Conservation (phyloP, 352 stramenopile species). For the Elongisporangium senticosum region DNA sequence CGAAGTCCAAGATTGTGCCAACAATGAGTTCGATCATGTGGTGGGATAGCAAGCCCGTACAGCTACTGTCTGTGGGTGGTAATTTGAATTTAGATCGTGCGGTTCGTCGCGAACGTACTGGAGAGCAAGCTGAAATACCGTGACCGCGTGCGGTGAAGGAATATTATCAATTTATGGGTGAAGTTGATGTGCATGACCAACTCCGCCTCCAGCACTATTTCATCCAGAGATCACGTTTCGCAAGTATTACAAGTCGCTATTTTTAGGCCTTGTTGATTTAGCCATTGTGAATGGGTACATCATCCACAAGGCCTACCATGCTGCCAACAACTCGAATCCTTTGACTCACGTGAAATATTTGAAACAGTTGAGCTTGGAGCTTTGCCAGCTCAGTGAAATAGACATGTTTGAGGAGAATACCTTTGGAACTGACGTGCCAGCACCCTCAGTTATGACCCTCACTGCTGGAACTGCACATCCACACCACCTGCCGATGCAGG, state of each 20-base stretch:
- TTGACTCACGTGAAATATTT: slow-evolving; percentile 6
- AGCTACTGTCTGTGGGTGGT: slow-evolving; percentile 3
- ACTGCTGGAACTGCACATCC: too few relatives aligned
- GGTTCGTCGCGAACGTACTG: slow-evolving; percentile 1
- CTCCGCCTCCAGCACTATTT: too few relatives aligned
- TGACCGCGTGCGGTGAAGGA: slow-evolving; percentile 8
- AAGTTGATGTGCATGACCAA: slow-evolving; percentile 7
- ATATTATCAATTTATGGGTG: slow-evolving; percentile 7
- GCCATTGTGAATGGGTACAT: too few relatives aligned
- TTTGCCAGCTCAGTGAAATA: slow-evolving; percentile 4
- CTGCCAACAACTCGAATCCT: not conserved
- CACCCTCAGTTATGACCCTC: too few relatives aligned
- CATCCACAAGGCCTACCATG: slow-evolving; percentile 7
- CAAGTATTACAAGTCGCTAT: slow-evolving; percentile 11
- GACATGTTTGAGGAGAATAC: slow-evolving; percentile 1
- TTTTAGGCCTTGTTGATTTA: slow-evolving; percentile 9
- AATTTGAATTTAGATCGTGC: slow-evolving; percentile 3
- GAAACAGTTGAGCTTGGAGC: slow-evolving; percentile 4
- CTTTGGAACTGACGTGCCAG: not conserved
- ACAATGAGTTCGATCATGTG: too few relatives aligned
- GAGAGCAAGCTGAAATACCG: slow-evolving; percentile 3
- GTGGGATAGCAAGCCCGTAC: slow-evolving; percentile 6
- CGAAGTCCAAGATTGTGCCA: not conserved
- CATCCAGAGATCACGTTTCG: too few relatives aligned
- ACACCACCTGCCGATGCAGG: not conserved